These are phyloP conservation scores for Moricandia arvensis DNA, from an alignment of 345 rosid species.

Conservation along the genomic window DNA sequence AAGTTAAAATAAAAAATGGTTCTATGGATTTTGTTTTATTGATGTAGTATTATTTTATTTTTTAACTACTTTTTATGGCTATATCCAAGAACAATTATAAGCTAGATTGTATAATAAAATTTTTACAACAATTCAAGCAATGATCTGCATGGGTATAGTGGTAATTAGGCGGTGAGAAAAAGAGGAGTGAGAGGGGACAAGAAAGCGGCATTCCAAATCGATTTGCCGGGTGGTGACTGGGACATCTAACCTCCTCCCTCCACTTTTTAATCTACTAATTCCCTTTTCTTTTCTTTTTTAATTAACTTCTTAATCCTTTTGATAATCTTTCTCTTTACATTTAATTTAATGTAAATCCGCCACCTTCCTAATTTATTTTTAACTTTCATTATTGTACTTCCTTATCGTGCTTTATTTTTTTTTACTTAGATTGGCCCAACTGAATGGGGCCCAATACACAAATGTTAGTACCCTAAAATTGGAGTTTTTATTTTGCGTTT, in stretches of 20 bases:
- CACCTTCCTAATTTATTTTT: constrained; percentile 16
- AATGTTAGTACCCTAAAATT: neutral
- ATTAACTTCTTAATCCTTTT: constrained; percentile 18
- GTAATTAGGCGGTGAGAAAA: neutral
- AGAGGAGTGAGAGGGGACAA: constrained; percentile 35
- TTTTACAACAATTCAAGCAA: no score
- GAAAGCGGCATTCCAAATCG: constrained; percentile 45
- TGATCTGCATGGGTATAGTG: neutral
- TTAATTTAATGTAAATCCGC: neutral
- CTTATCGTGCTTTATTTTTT: neutral
- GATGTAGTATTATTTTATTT: no score
- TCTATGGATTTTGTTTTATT: no score
- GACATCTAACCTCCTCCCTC: constrained; percentile 39
- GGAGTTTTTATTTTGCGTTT: neutral
- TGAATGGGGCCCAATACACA: constrained; percentile 16
- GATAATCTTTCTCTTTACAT: neutral
- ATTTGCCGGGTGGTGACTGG: constrained; percentile 44
- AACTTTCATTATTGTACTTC: constrained; percentile 22
- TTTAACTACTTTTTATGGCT: no score
- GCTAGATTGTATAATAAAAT: no score
- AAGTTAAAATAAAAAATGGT: no score
- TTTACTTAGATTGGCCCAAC: constrained; percentile 31
- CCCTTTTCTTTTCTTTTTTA: neutral
- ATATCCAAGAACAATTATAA: no score
- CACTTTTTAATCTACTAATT: constrained; percentile 2